Evolutionary conservation across 179 eudicot genomes (phyloP), one percentile per base, ranked within the genome.

Genomic region (Beta lomatogona): DNA sequence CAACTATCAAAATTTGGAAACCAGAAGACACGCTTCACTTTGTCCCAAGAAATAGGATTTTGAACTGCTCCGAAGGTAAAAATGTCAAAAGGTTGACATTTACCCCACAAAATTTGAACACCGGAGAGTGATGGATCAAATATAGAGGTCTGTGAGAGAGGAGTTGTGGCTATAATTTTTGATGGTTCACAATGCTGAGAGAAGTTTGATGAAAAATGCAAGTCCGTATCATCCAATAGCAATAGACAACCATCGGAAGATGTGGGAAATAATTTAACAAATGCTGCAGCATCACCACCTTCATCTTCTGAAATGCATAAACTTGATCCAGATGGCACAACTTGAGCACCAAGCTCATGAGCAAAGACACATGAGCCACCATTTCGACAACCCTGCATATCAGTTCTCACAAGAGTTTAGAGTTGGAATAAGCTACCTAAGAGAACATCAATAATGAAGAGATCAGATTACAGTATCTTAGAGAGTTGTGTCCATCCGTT

Each of bases 371-470:
- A 95, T 2, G 84, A 73, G 55, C 88, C 93, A 77, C 98, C 98
- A 82, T 89, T 87, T 66, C 95, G 88, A 85, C 98, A 95, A 80
- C 98, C 98, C 98, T 95, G 93, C 80, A 82, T 31, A 86, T 53
- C 60, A 77, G 79, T 76, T 75, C 67, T 28, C 22, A 48, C 50
- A 74, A 18, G 41, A 45, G 79, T 79, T 41, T 81, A 25, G 65
- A 53, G 66, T 25, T 13, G 44, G 45, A 50, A 65, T 73, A 78
- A 85, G 48, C 81, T 70, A 53, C 41, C 5, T 18, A 48, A 60
- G 5, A 6, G 15, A 44, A 69, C 46, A 59, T 9, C 1, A 25
- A 77, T 22, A 36, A 10, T 25, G 57, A 77, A 54, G 65, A 50
- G 28, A 5, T 55, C 50, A 46, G 57, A 79, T 25, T 21, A 61